Evolutionary conservation across 140 eudicot genomes (phyloP).

Genomic region (Flaveria floridana): DNA sequence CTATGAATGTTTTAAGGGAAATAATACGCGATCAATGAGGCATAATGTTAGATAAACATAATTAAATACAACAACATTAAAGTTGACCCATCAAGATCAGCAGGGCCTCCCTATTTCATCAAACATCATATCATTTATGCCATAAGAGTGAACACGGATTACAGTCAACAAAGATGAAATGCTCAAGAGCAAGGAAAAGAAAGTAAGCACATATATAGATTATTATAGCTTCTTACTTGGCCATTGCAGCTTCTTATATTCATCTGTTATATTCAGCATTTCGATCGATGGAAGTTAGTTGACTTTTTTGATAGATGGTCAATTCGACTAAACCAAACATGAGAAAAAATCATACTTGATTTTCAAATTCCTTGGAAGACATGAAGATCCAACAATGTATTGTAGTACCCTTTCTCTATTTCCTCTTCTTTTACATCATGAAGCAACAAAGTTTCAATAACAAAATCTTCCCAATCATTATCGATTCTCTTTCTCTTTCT

Average conservation of each 20-base stretch:
- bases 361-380: constrained; percentile 39
- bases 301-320: background rate
- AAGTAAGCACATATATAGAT: background rate
- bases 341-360: background rate
- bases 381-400: constrained; percentile 64
- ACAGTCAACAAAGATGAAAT: background rate
- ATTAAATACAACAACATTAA: background rate
- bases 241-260: background rate
- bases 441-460: constrained; percentile 75
- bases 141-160: background rate
- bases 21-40: background rate
- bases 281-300: background rate
- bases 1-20: background rate
- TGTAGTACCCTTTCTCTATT: constrained; percentile 71
- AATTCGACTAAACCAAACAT: background rate
- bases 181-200: background rate
- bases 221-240: constrained; percentile 11
- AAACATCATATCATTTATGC: background rate
- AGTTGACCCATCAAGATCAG: background rate
- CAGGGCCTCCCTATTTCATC: background rate
- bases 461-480: constrained; percentile 81
- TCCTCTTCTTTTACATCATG: constrained; percentile 72
- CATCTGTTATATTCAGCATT: background rate
- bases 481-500: constrained; percentile 36
- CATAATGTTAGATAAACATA: background rate